Percentiles rank a stretch among this genome's conserved stretches.
phyloP scores from a whole-genome alignment of 768 basidiomycete genomes.

The Hemileccinum rubropunctum region DNA sequence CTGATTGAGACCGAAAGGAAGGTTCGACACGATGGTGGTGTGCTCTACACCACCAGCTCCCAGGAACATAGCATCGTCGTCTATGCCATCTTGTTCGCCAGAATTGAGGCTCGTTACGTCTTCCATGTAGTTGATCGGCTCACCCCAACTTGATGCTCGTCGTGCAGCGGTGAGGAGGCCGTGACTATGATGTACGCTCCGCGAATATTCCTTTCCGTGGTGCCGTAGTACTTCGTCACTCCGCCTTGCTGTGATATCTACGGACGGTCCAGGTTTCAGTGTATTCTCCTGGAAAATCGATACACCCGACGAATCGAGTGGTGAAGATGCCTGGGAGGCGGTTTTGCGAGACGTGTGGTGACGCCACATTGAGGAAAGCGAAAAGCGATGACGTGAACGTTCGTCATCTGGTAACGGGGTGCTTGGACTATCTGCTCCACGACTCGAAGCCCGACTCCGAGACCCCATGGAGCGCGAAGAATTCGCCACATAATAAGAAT shows the following conservation, averaged over 20 bases:
- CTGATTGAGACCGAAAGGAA: slow-evolving; percentile 33
- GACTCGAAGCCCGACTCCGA: slow-evolving; percentile 27
- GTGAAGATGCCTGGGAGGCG: slow-evolving; percentile 28
- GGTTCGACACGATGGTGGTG: slow-evolving; percentile 33
- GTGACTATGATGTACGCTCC: slow-evolving; percentile 23
- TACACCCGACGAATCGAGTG: slow-evolving; percentile 29
- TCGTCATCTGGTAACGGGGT: slow-evolving; percentile 23
- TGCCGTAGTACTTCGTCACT: slow-evolving; percentile 48
- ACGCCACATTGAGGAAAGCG: slow-evolving; percentile 30
- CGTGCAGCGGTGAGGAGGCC: slow-evolving; percentile 43
- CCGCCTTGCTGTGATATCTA: slow-evolving; percentile 26
- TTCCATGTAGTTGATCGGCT: slow-evolving; percentile 39
- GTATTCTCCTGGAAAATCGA: slow-evolving; percentile 26
- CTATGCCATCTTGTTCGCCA: slow-evolving; percentile 43
- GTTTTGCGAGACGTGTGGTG: slow-evolving; percentile 20
- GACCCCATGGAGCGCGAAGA: slow-evolving; percentile 22
- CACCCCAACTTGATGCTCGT: slow-evolving; percentile 68
- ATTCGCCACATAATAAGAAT: slow-evolving; percentile 4
- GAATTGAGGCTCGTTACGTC: slow-evolving; percentile 45
- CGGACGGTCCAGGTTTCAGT: slow-evolving; percentile 13
- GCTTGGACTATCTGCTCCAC: slow-evolving; percentile 18
- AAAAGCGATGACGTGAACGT: slow-evolving; percentile 29
- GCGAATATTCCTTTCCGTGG: slow-evolving; percentile 26
- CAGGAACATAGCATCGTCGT: slow-evolving; percentile 52
- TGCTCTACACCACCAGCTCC: slow-evolving; percentile 47